phyloP scores from a whole-genome alignment of 352 stramenopile genomes.

The Phytophthora foliorum region DNA sequence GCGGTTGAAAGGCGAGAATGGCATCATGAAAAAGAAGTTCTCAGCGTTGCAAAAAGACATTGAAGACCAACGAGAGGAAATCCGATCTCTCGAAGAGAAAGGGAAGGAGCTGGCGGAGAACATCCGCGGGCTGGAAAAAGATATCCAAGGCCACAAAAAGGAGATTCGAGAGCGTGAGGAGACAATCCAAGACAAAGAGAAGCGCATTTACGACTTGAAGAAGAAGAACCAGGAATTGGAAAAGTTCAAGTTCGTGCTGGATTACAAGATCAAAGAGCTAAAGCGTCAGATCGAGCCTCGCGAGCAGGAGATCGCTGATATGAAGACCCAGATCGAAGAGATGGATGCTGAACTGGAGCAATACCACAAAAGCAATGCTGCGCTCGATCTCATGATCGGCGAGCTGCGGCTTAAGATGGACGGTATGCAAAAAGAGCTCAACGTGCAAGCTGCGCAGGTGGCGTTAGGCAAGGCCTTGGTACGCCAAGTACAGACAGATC shows the following conservation, averaged over 20 bases:
- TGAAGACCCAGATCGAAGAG: constrained; percentile 96
- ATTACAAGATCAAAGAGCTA: constrained; percentile 98
- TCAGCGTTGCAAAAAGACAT: constrained; percentile 94
- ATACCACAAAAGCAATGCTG: constrained; percentile 96
- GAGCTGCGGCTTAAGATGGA: constrained; percentile 95
- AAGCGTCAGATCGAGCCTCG: constrained; percentile 97
- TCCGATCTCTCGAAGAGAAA: constrained; percentile 92
- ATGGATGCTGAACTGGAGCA: constrained; percentile 96
- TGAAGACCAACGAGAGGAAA: constrained; percentile 96
- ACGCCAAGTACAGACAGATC: constrained; percentile 83
- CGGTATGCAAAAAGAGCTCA: constrained; percentile 89
- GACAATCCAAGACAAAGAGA: constrained; percentile 97
- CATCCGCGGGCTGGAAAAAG: constrained; percentile 93
- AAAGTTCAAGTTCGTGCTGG: constrained; percentile 98
- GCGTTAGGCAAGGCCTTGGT: constrained; percentile 72
- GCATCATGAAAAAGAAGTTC: constrained; percentile 98
- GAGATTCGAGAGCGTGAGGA: constrained; percentile 95
- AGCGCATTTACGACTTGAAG: constrained; percentile 97
- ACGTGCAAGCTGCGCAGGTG: constrained; percentile 73
- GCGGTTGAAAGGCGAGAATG: constrained; percentile 96
- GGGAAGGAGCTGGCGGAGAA: constrained; percentile 94
- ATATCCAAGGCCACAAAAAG: constrained; percentile 94
- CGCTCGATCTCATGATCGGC: constrained; percentile 95
- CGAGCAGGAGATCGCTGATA: constrained; percentile 94
- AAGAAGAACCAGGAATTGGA: constrained; percentile 98